Base-by-base conservation (phyloP, 208 protist species). In the Leishmania amazonensis region DNA sequence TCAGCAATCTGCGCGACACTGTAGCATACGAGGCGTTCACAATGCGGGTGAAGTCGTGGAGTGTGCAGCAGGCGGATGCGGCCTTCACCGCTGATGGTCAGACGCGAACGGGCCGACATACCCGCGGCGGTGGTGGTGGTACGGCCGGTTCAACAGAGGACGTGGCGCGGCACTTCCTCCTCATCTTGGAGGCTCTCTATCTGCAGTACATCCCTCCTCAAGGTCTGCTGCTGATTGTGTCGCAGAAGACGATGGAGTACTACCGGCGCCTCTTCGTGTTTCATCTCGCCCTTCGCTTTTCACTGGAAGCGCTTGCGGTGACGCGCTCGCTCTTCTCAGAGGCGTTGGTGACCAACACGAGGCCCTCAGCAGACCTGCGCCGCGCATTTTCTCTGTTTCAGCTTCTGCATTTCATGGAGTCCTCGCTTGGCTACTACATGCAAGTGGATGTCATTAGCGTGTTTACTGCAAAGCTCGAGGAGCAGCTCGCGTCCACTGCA, bases 361-460 rank as follows among this genome's bases (percentile, higher is more conserved):
- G 87, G 24, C 90, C 91, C 13, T 94, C 92, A 1, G 40, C 83
- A 6, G 91, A 94, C 53, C 84, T 97, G 31, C 90, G 93, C 40
- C 88, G 91, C 75, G 87, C 88, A 57, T 91, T 90, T 80, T 76
- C 85, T 3, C 75, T 96, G 9, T 90, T 94, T 74, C 94, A 97
- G 38, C 64, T 90, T 3, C 78, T 95, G 19, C 84, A 90, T 40
- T 97, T 94, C 64, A 49, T 97, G 49, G 81, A 89, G 35, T 90
- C 89, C 28, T 86, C 91, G 47, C 49, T 97, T 40, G 82, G 84
- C 40, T 87, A 94, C 58, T 93, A 97, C 83, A 76, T 94, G 60
- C 93, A 97, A 67, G 91, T 97, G 45, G 94, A 97, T 82, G 91
- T 96, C 3, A 89, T 92, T 51, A 84, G 86, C 81, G 78, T 88